Conservation (phyloP, 1,284 basidiomycete genomes). For the Boletus semigastroideus region DNA sequence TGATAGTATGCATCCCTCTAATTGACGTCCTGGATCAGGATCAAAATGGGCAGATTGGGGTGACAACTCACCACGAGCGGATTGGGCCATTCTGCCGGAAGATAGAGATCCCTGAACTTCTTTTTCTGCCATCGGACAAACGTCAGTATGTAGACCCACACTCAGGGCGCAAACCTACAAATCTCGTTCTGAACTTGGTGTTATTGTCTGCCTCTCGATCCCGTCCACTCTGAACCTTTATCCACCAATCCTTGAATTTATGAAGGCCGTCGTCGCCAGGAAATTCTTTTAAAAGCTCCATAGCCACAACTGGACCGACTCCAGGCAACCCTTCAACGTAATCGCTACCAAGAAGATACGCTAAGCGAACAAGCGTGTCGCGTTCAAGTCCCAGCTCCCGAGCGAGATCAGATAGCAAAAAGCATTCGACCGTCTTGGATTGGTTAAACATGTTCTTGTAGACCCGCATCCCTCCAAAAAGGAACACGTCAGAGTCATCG, state of each 20-base stretch:
- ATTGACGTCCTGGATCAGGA: neutral
- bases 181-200: slow-evolving; percentile 78
- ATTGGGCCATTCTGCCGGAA: slow-evolving; percentile 88
- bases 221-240: slow-evolving; percentile 87
- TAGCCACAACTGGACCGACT: slow-evolving; percentile 93
- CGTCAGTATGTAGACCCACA: slow-evolving; percentile 13
- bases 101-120: slow-evolving; percentile 81
- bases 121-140: slow-evolving; percentile 66
- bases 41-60: slow-evolving; percentile 6
- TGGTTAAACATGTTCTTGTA: slow-evolving; percentile 99
- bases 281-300: slow-evolving; percentile 93
- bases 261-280: slow-evolving; percentile 80
- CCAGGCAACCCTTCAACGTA: slow-evolving; percentile 97
- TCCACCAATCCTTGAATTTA: slow-evolving; percentile 95
- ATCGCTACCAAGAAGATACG: slow-evolving; percentile 95
- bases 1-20: slow-evolving; percentile 92
- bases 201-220: slow-evolving; percentile 73
- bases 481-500: slow-evolving; percentile 98
- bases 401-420: slow-evolving; percentile 80
- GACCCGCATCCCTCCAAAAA: slow-evolving; percentile 91
- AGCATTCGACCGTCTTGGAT: slow-evolving; percentile 97
- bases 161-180: slow-evolving; percentile 58
- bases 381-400: slow-evolving; percentile 89
- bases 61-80: slow-evolving; percentile 68
- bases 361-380: slow-evolving; percentile 84